Conservation (phyloP, 2,329 filamentous ascomycete genomes). For the Phialocephala subalpina region DNA sequence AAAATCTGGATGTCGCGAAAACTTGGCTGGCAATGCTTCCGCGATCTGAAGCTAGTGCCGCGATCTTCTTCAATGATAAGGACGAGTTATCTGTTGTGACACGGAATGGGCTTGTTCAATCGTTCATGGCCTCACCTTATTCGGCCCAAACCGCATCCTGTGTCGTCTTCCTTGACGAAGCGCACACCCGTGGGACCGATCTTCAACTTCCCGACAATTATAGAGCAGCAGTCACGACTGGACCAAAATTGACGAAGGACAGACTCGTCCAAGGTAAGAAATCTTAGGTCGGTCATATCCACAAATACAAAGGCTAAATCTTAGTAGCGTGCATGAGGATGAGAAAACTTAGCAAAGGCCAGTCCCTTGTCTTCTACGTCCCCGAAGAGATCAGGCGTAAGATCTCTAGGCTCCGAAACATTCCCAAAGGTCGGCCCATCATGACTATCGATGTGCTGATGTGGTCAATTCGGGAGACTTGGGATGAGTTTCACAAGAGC, state of each 20-base stretch:
- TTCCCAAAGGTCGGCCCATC: slow-evolving; percentile 43
- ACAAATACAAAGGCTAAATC: too few species aligned
- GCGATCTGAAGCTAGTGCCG: slow-evolving; percentile 52
- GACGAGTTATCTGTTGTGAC: slow-evolving; percentile 64
- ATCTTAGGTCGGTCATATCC: too few species aligned
- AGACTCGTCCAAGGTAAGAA: slow-evolving; percentile 71
- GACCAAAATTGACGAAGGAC: slow-evolving; percentile 72
- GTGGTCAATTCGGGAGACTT: slow-evolving; percentile 68
- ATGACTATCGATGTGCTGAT: slow-evolving; percentile 61
- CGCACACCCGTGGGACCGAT: slow-evolving; percentile 75
- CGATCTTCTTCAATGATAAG: slow-evolving; percentile 67
- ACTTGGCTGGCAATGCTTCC: slow-evolving; percentile 56
- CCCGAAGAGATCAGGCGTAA: slow-evolving; percentile 65
- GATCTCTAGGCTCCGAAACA: slow-evolving; percentile 48
- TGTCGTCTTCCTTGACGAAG: slow-evolving; percentile 74
- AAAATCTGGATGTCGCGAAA: slow-evolving; percentile 61
- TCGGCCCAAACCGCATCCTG: slow-evolving; percentile 63
- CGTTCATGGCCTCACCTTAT: slow-evolving; percentile 66
- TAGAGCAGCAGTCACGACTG: slow-evolving; percentile 72
- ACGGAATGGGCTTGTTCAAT: slow-evolving; percentile 52
- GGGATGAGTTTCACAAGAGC: slow-evolving; percentile 53
- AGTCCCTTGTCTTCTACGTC: slow-evolving; percentile 69
- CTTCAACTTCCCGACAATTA: slow-evolving; percentile 65
- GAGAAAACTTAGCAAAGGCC: slow-evolving; percentile 71
- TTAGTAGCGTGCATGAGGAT: slow-evolving; percentile 73